Conservation (phyloP, 1,139 yeast species). For the Geotrichum candidum region DNA sequence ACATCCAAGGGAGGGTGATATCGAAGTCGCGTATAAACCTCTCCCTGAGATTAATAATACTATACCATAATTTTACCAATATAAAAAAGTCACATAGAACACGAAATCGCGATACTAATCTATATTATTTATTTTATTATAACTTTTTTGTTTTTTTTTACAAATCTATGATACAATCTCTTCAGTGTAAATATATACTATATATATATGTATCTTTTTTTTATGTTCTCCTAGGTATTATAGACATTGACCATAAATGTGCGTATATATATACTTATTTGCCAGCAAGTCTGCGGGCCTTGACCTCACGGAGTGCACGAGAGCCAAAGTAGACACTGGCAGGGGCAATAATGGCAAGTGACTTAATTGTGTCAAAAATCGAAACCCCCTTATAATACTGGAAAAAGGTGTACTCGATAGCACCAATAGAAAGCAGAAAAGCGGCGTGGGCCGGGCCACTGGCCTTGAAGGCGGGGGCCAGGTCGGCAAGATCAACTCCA, state of each 20-base stretch:
- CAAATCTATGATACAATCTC: not conserved
- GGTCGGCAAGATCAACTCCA: constrained; percentile 22
- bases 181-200: not conserved
- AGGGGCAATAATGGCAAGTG: constrained; percentile 47
- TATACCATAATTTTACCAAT: no score
- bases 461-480: constrained; percentile 26
- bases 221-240: not conserved
- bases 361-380: constrained; percentile 62
- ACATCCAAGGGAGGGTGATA: no score
- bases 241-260: not conserved
- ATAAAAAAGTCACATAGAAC: not conserved
- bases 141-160: no score
- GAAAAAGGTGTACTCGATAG: constrained; percentile 58
- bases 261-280: constrained; percentile 11
- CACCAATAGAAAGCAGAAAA: constrained; percentile 50
- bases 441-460: constrained; percentile 38
- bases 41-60: not conserved
- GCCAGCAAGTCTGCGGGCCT: constrained; percentile 26
- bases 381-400: constrained; percentile 65
- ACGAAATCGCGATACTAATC: not conserved
- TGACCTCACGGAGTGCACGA: constrained; percentile 43
- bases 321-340: constrained; percentile 66
- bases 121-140: not conserved
- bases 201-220: not conserved
- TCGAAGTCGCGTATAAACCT: not conserved